A percentile compares a stretch with the other conserved stretches of the same genome.
phyloP scores from a whole-genome alignment of 1,139 yeast species.

The Tardiomyces depauwii region DNA sequence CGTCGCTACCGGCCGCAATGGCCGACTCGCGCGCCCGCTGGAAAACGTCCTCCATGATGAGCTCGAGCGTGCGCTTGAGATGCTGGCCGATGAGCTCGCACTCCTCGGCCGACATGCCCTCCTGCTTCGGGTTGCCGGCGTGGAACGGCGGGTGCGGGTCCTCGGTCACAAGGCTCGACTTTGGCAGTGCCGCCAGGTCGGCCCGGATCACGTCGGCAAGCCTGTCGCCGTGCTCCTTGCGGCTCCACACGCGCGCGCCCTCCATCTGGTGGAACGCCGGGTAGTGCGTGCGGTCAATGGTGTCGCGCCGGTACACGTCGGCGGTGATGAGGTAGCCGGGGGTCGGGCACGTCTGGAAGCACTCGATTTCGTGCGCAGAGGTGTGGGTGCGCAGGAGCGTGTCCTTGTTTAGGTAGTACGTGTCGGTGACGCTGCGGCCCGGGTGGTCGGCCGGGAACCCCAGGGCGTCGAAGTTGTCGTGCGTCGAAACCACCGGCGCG shows the following conservation, averaged over 20 bases:
- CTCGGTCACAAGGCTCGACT: conserved; percentile 57
- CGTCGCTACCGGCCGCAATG: conserved; percentile 50
- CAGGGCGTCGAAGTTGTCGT: conserved; percentile 79
- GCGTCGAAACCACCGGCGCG: conserved; percentile 71
- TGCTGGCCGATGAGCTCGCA: conserved; percentile 62
- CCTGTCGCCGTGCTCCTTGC: conserved; percentile 30
- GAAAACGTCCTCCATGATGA: conserved; percentile 74
- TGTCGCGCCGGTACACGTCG: conserved; percentile 92
- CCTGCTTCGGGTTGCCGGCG: conserved; percentile 66
- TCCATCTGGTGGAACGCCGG: conserved; percentile 98
- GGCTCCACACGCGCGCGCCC: conserved; percentile 83
- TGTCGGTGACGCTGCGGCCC: conserved; percentile 85
- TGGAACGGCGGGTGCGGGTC: conserved; percentile 56
- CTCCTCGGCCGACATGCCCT: conserved; percentile 58
- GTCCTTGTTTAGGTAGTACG: conserved; percentile 72
- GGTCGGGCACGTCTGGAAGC: conserved; percentile 54
- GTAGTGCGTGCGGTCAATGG: conserved; percentile 89
- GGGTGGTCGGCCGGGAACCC: conserved; percentile 92
- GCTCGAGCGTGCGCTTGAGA: conserved; percentile 75
- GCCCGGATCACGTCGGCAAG: conserved; percentile 36
- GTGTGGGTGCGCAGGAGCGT: conserved; percentile 83
- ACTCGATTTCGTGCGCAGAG: conserved; percentile 88
- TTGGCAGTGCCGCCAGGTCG: conserved; percentile 60
- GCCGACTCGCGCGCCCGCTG: conserved; percentile 63
- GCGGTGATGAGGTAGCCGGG: conserved; percentile 92